Evolutionary conservation across 2,329 filamentous ascomycete species (phyloP), one percentile per base, ranked within the genome.

Genomic region (Cladosporium sp.): DNA sequence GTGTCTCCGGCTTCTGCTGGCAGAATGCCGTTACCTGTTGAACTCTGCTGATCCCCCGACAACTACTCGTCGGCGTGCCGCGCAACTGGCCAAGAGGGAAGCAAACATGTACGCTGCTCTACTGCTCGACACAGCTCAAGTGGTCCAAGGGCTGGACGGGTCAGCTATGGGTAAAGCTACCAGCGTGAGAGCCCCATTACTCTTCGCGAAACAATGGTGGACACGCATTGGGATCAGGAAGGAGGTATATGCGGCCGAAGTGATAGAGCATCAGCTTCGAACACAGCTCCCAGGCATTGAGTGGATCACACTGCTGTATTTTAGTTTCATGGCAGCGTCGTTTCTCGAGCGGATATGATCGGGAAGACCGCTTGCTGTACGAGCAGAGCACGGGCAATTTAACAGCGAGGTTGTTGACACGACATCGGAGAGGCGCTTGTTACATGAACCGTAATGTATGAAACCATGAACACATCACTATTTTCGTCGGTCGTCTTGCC

Each of bases 251-350:
- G 51, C 18, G 51, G n/a, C 23, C 21, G 51, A 54, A 4, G 26
- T 13, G 5, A 54, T 54, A 11, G 51, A 54, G n/a, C 51, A 23
- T 10, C 26, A 54, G 51, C 26, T 54, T 13, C 51, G 18, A 32
- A 21, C 16, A 2, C 26, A 54, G 26, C 30, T 54, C 14, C 51
- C 51, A 2, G 51, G 51, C 4, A 54, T 54, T 18, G 51, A 54
- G 51, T 54, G 51, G 51, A 54, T 54, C 51, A 21, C 51, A 28
- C 51, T 54, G 26, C 18, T 54, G 26, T 54, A 54, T 21, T 54
- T 28, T 2, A 54, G 51, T 21, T 54, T 54, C 26, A 54, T 54
- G 51, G 51, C 51, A 7, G 51, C 51, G 18, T 54, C 51, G 8
- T 54, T 28, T 7, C 51, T 54, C 28, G 51, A 54, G 51, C 26